phyloP scores from a whole-genome alignment of 169 alveolate species.

The Eimeria praecox region DNA sequence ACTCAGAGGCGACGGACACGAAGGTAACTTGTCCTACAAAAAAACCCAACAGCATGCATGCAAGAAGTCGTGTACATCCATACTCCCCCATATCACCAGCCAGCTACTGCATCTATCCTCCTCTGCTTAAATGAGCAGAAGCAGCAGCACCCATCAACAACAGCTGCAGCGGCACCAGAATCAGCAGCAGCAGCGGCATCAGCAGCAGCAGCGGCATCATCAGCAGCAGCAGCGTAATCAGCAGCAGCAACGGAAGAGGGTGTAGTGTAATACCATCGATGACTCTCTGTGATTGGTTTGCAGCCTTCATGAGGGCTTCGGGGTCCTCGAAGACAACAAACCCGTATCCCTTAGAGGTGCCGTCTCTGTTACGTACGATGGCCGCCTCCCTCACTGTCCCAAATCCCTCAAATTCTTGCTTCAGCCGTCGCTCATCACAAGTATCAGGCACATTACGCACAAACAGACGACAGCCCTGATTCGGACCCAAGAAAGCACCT shows the following conservation, averaged over 20 bases:
- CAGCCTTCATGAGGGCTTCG: slow-evolving; percentile 83
- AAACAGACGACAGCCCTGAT: slow-evolving; percentile 63
- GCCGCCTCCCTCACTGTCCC: slow-evolving; percentile 83
- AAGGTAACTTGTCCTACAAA: slow-evolving; percentile 74
- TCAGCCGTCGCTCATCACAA: slow-evolving; percentile 65
- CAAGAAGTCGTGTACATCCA: not conserved
- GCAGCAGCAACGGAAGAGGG: not conserved
- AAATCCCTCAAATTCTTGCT: slow-evolving; percentile 68
- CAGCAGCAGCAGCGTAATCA: not conserved
- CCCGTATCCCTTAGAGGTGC: slow-evolving; percentile 91
- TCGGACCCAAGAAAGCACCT: slow-evolving; percentile 70
- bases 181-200: not conserved
- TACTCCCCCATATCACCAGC: not conserved
- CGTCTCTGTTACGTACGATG: slow-evolving; percentile 89
- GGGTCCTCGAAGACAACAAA: slow-evolving; percentile 89
- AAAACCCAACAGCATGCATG: not conserved
- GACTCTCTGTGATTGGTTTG: slow-evolving; percentile 68
- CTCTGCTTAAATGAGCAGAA: not conserved
- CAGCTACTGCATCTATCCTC: not conserved
- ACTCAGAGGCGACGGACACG: slow-evolving; percentile 75
- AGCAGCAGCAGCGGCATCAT: not conserved
- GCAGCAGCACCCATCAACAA: not conserved
- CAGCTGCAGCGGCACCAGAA: not conserved
- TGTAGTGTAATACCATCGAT: slow-evolving; percentile 44
- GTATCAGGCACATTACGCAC: slow-evolving; percentile 79